Percentiles rank a stretch among this genome's conserved stretches.
Evolutionary conservation across 129 eudicot genomes (phyloP).

Genomic region (Flaveria sonorensis): DNA sequence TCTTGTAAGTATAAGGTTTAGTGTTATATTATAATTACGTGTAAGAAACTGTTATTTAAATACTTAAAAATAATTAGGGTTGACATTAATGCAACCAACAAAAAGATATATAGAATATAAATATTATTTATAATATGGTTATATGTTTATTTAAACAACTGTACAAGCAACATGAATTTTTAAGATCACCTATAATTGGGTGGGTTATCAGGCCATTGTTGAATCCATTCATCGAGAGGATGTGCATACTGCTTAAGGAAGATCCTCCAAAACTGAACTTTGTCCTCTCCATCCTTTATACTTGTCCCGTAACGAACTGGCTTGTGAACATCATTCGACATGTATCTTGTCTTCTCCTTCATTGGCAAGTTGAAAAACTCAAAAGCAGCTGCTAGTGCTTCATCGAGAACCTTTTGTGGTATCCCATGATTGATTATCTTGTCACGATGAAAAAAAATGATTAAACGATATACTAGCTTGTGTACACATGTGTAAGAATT

Average conservation of each 20-base stretch:
- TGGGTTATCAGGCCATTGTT: conserved; percentile 68
- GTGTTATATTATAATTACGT: too few species aligned
- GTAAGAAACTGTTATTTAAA: too few species aligned
- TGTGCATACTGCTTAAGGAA: conserved; percentile 80
- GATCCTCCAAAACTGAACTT: conserved; percentile 70
- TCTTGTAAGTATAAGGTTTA: too few species aligned
- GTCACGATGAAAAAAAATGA: neutral
- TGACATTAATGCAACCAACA: too few species aligned
- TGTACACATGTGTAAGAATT: too few species aligned
- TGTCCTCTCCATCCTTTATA: conserved; percentile 64
- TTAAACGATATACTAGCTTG: neutral
- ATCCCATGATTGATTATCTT: conserved; percentile 74
- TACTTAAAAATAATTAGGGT: too few species aligned
- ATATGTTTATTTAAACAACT: too few species aligned
- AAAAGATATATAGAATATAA: too few species aligned
- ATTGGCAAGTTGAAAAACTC: conserved; percentile 51
- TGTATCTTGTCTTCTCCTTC: conserved; percentile 43
- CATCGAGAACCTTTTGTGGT: conserved; percentile 47
- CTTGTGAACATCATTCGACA: conserved; percentile 72
- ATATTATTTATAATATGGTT: too few species aligned
- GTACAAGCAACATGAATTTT: too few species aligned
- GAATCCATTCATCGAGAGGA: conserved; percentile 60
- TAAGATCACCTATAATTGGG: conserved; percentile 45
- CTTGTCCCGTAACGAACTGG: conserved; percentile 69
- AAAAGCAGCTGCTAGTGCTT: conserved; percentile 50